Evolutionary conservation across 2,329 filamentous ascomycete species (phyloP), one percentile per base, ranked within the genome.

Genomic region (Ophiostoma quercus): DNA sequence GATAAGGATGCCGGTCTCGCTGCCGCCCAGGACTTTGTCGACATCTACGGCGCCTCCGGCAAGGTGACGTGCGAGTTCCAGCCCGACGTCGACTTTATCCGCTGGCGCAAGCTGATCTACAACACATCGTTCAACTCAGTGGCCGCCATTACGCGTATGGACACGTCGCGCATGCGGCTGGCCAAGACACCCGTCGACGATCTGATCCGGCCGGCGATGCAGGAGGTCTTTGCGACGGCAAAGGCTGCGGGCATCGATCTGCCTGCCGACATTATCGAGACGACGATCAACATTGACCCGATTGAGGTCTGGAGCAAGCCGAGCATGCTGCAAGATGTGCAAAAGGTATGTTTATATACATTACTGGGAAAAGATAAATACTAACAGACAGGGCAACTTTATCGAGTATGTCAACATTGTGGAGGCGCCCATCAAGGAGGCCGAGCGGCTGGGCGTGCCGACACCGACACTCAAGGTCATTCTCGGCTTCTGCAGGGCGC

Each of bases 11-110:
- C 4, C 7, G 29, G 29, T 8, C 41, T 57, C 3, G 63, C 68
- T 6, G 68, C 68, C 1, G 68, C 68, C 19, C 22, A 47, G 32
- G 43, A 47, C 12, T 70, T 70, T 57, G 68, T 63, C 41, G 68
- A 39, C 14, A 54, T 71, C 63, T 96, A 95, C 76, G 92, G 90
- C 0, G 91, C 91, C 0, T 89, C 82, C 43, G 92, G 92, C 0
- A 91, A 91, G 76, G 91, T 90, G 16, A 91, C 90, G 0, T 90
- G 87, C 0, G 86, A 87, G 72, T 94, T 88, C 73, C 88, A 67
- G 2, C 22, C 47, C 12, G 65, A 71, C 34, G 68, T 70, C 6
- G 63, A 39, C 14, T 71, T 67, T 41, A 34, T 25, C 12, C 71
- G 71, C 32, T 72, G 71, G 70, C 68, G 70, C 29, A 72, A 71